A percentile compares a stretch with the other conserved stretches of the same genome.
phyloP scores from a whole-genome alignment of 192 early-diverging fungal genomes.

The Rhizophagus clarus region DNA sequence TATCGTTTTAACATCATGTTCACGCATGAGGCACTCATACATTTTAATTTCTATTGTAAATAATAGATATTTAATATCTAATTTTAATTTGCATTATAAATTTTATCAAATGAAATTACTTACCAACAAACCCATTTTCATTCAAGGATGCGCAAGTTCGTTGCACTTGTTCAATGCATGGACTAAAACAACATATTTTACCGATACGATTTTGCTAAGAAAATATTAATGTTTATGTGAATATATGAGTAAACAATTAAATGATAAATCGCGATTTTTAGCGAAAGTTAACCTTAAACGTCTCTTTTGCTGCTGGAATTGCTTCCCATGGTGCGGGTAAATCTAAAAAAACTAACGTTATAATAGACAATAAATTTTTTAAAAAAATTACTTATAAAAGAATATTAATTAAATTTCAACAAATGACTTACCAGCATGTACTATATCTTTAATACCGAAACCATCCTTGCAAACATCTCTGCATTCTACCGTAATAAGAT shows the following conservation, averaged over 20 bases:
- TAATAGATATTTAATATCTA: slow-evolving; percentile 9
- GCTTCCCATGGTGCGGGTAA: slow-evolving; percentile 97
- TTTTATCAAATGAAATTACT: background rate
- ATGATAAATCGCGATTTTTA: background rate
- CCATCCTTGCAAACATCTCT: slow-evolving; percentile 90
- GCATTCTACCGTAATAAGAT: slow-evolving; percentile 72
- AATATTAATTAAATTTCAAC: background rate
- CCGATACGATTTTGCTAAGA: slow-evolving; percentile 67
- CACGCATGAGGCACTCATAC: slow-evolving; percentile 89
- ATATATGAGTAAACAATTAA: background rate
- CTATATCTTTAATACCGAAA: slow-evolving; percentile 73
- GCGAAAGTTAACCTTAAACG: slow-evolving; percentile 60
- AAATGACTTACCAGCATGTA: slow-evolving; percentile 64
- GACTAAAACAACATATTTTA: slow-evolving; percentile 92
- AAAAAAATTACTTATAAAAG: background rate
- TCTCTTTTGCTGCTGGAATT: slow-evolving; percentile 77
- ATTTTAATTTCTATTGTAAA: slow-evolving; percentile 54
- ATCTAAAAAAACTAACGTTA: slow-evolving; percentile 88
- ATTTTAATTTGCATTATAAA: slow-evolving; percentile 2
- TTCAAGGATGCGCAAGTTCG: slow-evolving; percentile 75
- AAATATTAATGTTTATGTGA: background rate
- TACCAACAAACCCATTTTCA: slow-evolving; percentile 85
- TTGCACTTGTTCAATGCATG: slow-evolving; percentile 95
- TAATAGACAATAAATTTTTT: background rate
- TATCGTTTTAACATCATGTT: slow-evolving; percentile 70